Evolutionary conservation across 768 basidiomycete species (phyloP), one percentile per base, ranked within the genome.

Genomic region (Suillus brevipes): DNA sequence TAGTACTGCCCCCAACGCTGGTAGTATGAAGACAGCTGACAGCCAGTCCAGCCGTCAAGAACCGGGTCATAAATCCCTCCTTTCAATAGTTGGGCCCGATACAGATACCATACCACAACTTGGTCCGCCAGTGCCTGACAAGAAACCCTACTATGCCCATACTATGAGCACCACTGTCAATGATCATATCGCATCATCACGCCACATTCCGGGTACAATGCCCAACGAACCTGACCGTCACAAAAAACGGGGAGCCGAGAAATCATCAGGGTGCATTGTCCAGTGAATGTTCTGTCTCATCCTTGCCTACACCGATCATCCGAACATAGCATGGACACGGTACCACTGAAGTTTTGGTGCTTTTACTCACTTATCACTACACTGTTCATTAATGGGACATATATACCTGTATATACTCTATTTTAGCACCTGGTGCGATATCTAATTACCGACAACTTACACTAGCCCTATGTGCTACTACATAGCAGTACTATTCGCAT

Each of bases 1-100:
- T 65, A 84, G 84, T 71, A 88, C 88, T 2, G 77, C 79, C 6
- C 79, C 82, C 9, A 85, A 85, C 70, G 73, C 77, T 14, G 71
- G 80, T 60, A 91, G 90, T 69, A 66, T 89, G 70, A 81, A 84
- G 47, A 88, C 85, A 13, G 81, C 83, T 16, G 82, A 81, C 64
- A 84, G 81, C 60, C 69, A 79, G 20, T 79, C 80, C 1, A 81
- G 81, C 64, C 75, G 78, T 62, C 73, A 71, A 60, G 85, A 75
- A 45, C 68, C 75, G 20, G 75, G 71, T 8, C 67, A 74, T 42
- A 78, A 72, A 55, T 81, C 80, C 7, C 69, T 78, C 62, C 73
- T 79, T 60, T 73, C 77, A 31, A 69, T 71, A n/a, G 67, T 63
- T 23, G 77, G 78, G 45, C 71, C 74, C 9, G 75, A 78, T 40